Evolutionary conservation across 805 yeast species (phyloP), one percentile per base, ranked within the genome.

Genomic region (Pichia paraexigua): DNA sequence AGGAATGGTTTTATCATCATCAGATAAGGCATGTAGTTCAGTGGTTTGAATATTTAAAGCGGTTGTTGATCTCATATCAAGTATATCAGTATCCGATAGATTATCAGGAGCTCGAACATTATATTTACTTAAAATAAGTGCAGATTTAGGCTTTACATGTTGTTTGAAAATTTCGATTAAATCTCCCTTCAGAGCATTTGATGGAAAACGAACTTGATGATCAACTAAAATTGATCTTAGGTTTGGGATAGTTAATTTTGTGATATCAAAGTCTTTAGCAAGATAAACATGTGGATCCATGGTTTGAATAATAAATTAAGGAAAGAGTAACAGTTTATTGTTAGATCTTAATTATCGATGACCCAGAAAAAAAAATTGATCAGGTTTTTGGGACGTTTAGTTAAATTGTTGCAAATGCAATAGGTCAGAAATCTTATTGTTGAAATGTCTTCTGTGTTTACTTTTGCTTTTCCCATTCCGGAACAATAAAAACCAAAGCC

Each of bases 121-220:
- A 32, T 54, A 63, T 13, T 68, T 62, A 9, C 62, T 63, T 50
- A 78, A 66, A 39, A 78, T 64, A 43, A 66, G 59, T 0, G 69
- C 67, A 2, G 85, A 71, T 12, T 70, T 66, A 2, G 86, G 81
- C 17, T 68, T 70, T 47, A 87, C 69, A 9, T 81, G 64, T 6
- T 71, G 64, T n/a, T 76, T 70, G 66, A 82, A 87, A n/a, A 84
- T 60, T n/a, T 69, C 68, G 2, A 89, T 66, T 52, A 90, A 72
- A 13, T 79, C 81, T 8, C 77, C 68, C 65, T 92, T 92, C 62
- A 83, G 87, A 7, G 90, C 83, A 45, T 76, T 71, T 1, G 85
- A 70, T 0, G 85, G 75, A 61, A 74, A 83, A 1, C 68, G 65
- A n/a, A 91, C 71, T n/a, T 77, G 74, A 62, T 88, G 77, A 50